Percentiles rank a stretch among this genome's conserved stretches.
These are phyloP conservation scores for Saccharomyces hybrid DNA, from an alignment of 1,139 yeast species.

Conservation along the genomic window DNA sequence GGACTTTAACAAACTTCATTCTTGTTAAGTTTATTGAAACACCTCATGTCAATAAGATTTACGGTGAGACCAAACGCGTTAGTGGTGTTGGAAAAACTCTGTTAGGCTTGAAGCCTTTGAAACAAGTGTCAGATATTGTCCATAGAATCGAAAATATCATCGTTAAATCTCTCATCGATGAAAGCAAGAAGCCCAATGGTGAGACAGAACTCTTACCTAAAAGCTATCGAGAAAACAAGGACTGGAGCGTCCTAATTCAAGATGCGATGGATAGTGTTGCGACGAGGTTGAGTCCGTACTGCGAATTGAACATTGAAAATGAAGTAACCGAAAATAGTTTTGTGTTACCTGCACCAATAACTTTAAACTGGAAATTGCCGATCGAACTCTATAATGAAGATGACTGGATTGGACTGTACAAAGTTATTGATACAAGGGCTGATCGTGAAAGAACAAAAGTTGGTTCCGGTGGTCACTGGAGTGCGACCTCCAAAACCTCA, in stretches of 20 bases:
- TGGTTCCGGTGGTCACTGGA: slow-evolving; percentile 69
- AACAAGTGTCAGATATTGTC: slow-evolving; percentile 30
- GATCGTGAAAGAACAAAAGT: slow-evolving; percentile 54
- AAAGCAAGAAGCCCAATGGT: slow-evolving; percentile 1
- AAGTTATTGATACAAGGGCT: slow-evolving; percentile 52
- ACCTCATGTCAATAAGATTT: slow-evolving; percentile 71
- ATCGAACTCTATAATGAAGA: slow-evolving; percentile 33
- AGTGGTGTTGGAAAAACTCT: slow-evolving; percentile 59
- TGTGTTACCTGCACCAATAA: slow-evolving; percentile 39
- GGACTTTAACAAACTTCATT: slow-evolving; percentile 63
- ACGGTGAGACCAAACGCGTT: slow-evolving; percentile 51
- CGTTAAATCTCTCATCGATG: slow-evolving; percentile 16
- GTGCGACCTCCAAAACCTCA: slow-evolving; percentile 37
- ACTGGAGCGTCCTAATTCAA: slow-evolving; percentile 1
- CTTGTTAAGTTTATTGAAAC: slow-evolving; percentile 71
- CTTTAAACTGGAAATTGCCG: slow-evolving; percentile 53
- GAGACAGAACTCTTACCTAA: neutral
- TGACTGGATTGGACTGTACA: slow-evolving; percentile 80
- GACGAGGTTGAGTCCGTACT: slow-evolving; percentile 2
- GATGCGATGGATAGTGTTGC: slow-evolving; percentile 2
- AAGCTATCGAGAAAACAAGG: slow-evolving; percentile 2
- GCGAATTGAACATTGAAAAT: slow-evolving; percentile 2
- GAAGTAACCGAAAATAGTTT: slow-evolving; percentile 6
- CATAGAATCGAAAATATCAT: slow-evolving; percentile 26
- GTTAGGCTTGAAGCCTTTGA: slow-evolving; percentile 31